Conservation (phyloP, 331 rosid species). For the Telfairia occidentalis region DNA sequence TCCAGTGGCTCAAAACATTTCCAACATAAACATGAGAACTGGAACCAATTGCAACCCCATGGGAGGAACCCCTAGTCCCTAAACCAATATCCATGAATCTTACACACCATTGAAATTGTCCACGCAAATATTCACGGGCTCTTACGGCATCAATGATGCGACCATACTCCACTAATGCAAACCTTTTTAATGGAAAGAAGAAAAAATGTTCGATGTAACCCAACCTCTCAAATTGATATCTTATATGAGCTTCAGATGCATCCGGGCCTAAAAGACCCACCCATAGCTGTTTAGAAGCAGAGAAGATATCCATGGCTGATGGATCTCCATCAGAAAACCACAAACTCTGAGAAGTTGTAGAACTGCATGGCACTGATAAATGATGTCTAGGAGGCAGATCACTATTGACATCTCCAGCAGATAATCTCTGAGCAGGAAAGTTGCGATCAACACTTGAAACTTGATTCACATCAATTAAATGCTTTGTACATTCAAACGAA, state of each 20-base stretch:
- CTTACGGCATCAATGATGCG: conserved; percentile 64
- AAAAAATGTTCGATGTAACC: conserved; percentile 62
- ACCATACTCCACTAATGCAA: conserved; percentile 77
- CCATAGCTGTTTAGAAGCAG: conserved; percentile 91
- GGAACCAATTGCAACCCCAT: conserved; percentile 80
- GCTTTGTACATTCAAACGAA: conserved; percentile 56
- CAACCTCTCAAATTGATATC: conserved; percentile 81
- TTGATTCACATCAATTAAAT: conserved; percentile 34
- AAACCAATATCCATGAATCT: conserved; percentile 83
- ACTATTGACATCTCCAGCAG: conserved; percentile 45
- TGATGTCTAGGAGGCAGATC: conserved; percentile 55
- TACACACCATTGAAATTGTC: conserved; percentile 63
- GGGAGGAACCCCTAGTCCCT: conserved; percentile 72
- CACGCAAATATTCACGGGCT: conserved; percentile 58
- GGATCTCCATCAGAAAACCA: conserved; percentile 88
- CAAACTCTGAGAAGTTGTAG: conserved; percentile 34
- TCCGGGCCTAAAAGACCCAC: conserved; percentile 55
- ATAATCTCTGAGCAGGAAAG: conserved; percentile 45
- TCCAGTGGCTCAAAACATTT: conserved; percentile 69
- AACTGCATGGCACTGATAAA: conserved; percentile 31
- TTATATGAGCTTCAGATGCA: conserved; percentile 62
- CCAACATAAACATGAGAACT: conserved; percentile 68
- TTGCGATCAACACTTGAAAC: conserved; percentile 36
- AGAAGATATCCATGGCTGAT: conserved; percentile 64
- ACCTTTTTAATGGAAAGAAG: conserved; percentile 58